These are phyloP conservation scores for Tulasnella sp. DNA, from an alignment of 768 basidiomycete genomes.

Conservation along the genomic window DNA sequence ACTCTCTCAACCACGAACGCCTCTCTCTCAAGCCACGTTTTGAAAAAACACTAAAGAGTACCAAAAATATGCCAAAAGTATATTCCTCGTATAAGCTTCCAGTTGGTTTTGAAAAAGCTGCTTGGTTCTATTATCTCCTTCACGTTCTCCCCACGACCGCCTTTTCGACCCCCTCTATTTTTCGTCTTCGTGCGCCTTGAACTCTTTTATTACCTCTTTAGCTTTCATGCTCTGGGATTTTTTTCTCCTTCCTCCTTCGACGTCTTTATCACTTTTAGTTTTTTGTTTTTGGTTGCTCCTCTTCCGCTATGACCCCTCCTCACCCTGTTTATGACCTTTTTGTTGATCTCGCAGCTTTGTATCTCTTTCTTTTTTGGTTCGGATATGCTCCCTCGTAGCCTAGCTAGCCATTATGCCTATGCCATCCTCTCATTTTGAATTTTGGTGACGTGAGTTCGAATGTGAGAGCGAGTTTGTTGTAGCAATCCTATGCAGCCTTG, in stretches of 20 bases:
- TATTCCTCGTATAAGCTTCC: not conserved
- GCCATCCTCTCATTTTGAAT: not conserved
- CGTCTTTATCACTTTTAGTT: not conserved
- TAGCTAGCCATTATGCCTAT: not conserved
- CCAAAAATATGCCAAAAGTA: not conserved
- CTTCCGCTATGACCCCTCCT: not conserved
- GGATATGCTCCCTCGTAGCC: constrained; percentile 12
- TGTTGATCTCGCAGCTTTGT: not conserved
- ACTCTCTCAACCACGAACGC: not conserved
- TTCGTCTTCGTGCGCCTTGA: constrained; percentile 1
- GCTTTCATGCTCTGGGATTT: not conserved
- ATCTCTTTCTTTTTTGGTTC: not conserved
- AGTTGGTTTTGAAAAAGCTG: not conserved
- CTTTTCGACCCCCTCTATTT: not conserved
- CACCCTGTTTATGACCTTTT: not conserved
- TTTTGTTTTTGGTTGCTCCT: not conserved
- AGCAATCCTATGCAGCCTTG: no score
- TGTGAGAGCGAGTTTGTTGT: no score
- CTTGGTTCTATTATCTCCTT: not conserved
- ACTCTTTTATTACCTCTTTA: not conserved
- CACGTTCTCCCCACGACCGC: not conserved
- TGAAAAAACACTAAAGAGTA: not conserved
- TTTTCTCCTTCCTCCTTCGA: not conserved
- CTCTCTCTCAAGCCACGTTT: not conserved
- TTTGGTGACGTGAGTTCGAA: no score